Evolutionary conservation across 805 yeast genomes (phyloP), one percentile per base, ranked within the genome.

Genomic region (Nadsonia fulvescens): DNA sequence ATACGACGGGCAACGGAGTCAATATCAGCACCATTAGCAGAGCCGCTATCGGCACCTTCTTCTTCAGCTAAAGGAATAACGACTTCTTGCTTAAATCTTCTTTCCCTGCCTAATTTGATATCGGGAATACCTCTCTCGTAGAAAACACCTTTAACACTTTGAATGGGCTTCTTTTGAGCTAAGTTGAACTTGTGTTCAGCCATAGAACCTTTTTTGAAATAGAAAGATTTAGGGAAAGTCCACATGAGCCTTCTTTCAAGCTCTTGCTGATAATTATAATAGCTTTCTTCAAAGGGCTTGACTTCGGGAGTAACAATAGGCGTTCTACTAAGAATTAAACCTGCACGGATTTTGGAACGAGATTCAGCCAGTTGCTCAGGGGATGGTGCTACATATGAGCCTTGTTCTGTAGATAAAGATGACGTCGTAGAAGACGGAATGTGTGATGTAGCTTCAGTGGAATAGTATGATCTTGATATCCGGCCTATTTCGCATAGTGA

Each of bases 191-290:
- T 67, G 46, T 81, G 77, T 47, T 81, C 93, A 3, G 93, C 68
- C 34, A 89, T 58, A 1, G 95, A 74, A 34, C 96, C 96, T 40
- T 66, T 72, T 44, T 75, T 78, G 56, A 72, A 89, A 54, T 83
- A 89, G 46, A 70, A 83, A 66, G 81, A 81, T 39, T 74, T 70
- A 4, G 98, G 96, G 51, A 89, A 89, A 0, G 96, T 82, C 93
- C 94, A 82, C 93, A 83, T 82, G 38, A 89, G 60, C 41, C 96
- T 65, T 44, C 71, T 71, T 58, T 82, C 83, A 29, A 89, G 60
- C 47, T 78, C 92, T 27, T 69, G 66, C 50, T 83, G 93, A 48
- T 89, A 89, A 28, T 68, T 57, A 46, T 75, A 78, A 50, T 73
- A 89, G 27, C 70, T 69, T 32, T 56, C 43, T 40, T 81, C 94